Evolutionary conservation across 2,329 filamentous ascomycete genomes (phyloP).

Genomic region (Fusarium musae): DNA sequence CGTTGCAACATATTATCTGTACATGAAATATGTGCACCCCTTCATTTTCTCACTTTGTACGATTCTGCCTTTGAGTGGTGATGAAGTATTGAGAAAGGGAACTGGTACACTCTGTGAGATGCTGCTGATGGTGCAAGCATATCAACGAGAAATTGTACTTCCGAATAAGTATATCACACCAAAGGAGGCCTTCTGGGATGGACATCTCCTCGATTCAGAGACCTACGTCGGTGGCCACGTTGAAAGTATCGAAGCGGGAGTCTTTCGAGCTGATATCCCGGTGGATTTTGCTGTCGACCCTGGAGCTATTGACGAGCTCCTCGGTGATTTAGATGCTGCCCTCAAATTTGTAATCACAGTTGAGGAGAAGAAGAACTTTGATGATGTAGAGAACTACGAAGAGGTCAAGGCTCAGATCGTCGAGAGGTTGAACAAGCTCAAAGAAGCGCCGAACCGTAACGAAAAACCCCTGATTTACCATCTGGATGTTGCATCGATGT

Average conservation of each 20-base stretch:
- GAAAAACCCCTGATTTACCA: conserved; percentile 96
- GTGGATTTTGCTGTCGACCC: conserved; percentile 94
- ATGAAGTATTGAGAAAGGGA: conserved; percentile 93
- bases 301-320: conserved; percentile 86
- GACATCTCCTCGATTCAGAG: conserved; percentile 94
- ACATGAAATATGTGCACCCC: conserved; percentile 99
- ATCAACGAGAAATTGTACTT: conserved; percentile 88
- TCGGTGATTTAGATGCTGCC: conserved; percentile 87
- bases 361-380: conserved; percentile 84
- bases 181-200: conserved; percentile 95
- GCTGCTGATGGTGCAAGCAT: conserved; percentile 98
- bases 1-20: conserved; percentile 97
- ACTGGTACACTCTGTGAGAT: conserved; percentile 99
- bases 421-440: conserved; percentile 76
- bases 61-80: conserved; percentile 90
- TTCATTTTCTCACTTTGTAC: conserved; percentile 99
- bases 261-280: conserved; percentile 95
- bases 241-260: conserved; percentile 97
- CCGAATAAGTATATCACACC: conserved; percentile 96
- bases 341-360: conserved; percentile 87
- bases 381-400: conserved; percentile 83
- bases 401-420: conserved; percentile 87
- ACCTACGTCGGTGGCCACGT: conserved; percentile 99
- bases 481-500: conserved; percentile 98
- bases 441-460: conserved; percentile 82